Percentiles rank a stretch among this genome's conserved stretches.
phyloP scores from a whole-genome alignment of 495 filamentous ascomycete genomes.

The Aspergillus ellipticus region DNA sequence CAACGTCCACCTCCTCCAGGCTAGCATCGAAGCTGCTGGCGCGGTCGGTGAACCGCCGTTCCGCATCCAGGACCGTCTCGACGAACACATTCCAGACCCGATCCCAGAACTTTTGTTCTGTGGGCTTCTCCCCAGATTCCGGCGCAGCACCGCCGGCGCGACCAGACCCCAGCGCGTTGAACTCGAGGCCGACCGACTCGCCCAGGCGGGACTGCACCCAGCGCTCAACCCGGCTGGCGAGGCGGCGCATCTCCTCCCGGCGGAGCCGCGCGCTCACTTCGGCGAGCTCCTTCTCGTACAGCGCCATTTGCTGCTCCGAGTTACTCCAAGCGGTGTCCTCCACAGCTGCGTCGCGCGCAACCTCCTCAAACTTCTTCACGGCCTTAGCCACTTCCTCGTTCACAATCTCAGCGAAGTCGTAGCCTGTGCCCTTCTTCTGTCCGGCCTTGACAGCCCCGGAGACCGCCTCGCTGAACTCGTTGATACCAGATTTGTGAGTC shows the following conservation, averaged over 20 bases:
- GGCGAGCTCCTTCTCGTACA: slow-evolving; percentile 76
- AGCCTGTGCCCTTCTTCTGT: slow-evolving; percentile 81
- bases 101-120: slow-evolving; percentile 90
- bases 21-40: slow-evolving; percentile 91
- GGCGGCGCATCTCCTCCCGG: slow-evolving; percentile 90
- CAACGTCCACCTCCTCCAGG: slow-evolving; percentile 86
- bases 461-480: slow-evolving; percentile 85
- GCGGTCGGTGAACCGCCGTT: slow-evolving; percentile 77
- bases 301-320: slow-evolving; percentile 57
- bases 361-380: slow-evolving; percentile 69
- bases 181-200: slow-evolving; percentile 87
- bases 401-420: slow-evolving; percentile 95
- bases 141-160: slow-evolving; percentile 76
- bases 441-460: slow-evolving; percentile 76
- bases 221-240: slow-evolving; percentile 84
- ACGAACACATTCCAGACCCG: slow-evolving; percentile 87
- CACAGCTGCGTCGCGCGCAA: slow-evolving; percentile 69
- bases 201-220: slow-evolving; percentile 85
- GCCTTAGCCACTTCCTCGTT: slow-evolving; percentile 73
- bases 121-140: slow-evolving; percentile 67
- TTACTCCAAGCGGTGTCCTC: slow-evolving; percentile 79
- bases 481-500: slow-evolving; percentile 83
- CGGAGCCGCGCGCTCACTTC: slow-evolving; percentile 77
- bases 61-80: slow-evolving; percentile 80
- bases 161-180: slow-evolving; percentile 88